These are phyloP conservation scores for Nicotiana benthamiana DNA, from an alignment of 257 asterid genomes.

Conservation along the genomic window DNA sequence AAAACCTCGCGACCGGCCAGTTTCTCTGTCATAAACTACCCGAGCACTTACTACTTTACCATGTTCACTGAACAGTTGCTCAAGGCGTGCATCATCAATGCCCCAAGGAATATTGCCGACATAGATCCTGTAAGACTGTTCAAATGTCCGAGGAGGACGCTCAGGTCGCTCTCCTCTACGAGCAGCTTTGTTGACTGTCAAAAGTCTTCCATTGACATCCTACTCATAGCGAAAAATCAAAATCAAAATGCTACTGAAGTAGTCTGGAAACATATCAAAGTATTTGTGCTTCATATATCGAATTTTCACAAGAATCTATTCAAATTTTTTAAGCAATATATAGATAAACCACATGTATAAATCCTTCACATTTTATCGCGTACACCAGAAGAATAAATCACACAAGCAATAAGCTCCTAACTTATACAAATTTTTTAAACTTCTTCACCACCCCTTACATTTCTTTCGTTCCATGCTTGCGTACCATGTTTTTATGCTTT, in stretches of 20 bases:
- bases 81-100: conserved; percentile 60
- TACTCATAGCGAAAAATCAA: conserved; percentile 21
- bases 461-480: neutral
- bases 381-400: neutral
- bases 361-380: neutral
- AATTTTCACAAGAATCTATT: neutral
- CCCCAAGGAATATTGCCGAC: conserved; percentile 93
- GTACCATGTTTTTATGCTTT: neutral
- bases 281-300: neutral
- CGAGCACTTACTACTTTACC: conserved; percentile 80
- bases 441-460: neutral
- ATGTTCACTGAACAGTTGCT: conserved; percentile 67
- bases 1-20: conserved; percentile 86
- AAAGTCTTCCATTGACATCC: conserved; percentile 66
- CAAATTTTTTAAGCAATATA: neutral
- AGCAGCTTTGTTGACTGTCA: conserved; percentile 77
- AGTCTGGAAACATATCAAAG: neutral
- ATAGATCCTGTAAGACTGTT: conserved; percentile 50
- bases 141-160: conserved; percentile 50
- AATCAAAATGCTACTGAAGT: neutral
- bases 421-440: neutral
- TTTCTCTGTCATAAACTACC: conserved; percentile 69
- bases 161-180: conserved; percentile 75
- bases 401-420: neutral
- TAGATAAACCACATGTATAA: neutral